phyloP scores from a whole-genome alignment of 441 rosid species.

The Pelargonium exstipulatum region DNA sequence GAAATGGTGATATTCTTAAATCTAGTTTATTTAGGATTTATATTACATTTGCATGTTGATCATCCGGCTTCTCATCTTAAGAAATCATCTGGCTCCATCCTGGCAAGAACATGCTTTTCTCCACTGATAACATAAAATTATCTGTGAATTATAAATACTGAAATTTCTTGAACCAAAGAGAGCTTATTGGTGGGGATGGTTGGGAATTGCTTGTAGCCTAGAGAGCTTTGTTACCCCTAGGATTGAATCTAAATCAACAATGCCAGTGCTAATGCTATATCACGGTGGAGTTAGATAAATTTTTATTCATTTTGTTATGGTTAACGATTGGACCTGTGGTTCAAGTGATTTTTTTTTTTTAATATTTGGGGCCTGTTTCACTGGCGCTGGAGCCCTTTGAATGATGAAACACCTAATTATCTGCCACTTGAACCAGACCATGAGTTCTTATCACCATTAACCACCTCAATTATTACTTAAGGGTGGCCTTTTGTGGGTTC shows the following conservation, averaged over 20 bases:
- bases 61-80: no score
- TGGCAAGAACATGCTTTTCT: not conserved
- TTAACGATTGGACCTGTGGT: slow-evolving; percentile 2
- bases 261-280: not conserved
- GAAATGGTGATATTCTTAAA: no score
- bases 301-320: slow-evolving; percentile 3
- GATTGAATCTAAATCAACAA: not conserved
- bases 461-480: not conserved
- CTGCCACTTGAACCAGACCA: not conserved
- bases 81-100: not conserved
- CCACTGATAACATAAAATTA: not conserved
- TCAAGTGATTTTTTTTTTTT: not conserved
- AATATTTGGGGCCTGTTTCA: not conserved
- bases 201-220: not conserved
- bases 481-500: slow-evolving; percentile 4
- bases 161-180: not conserved
- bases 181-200: not conserved
- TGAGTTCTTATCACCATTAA: not conserved
- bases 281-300: not conserved
- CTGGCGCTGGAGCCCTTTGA: slow-evolving; percentile 1
- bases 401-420: no score
- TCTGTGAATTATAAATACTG: not conserved
- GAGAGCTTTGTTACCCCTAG: not conserved
- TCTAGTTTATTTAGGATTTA: no score
- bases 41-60: no score